Conservation (phyloP, 495 filamentous ascomycete species). For the Jackrogersella multiformis region DNA sequence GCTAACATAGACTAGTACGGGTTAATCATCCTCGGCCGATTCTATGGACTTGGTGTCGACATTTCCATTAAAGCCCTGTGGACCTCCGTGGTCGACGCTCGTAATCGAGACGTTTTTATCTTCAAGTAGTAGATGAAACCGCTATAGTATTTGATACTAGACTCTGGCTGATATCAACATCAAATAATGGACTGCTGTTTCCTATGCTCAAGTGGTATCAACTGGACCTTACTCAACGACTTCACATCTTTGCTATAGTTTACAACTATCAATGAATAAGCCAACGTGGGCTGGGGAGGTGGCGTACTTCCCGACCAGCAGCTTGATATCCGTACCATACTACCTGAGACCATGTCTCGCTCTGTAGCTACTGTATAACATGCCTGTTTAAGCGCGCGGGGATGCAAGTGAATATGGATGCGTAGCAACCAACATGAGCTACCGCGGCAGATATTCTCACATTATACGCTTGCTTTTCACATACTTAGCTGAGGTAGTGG, state of each 20-base stretch:
- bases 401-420: conserved; percentile 20
- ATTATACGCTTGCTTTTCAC: conserved; percentile 14
- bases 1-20: background rate
- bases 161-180: background rate
- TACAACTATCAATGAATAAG: conserved; percentile 5
- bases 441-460: conserved; percentile 25
- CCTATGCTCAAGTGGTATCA: conserved; percentile 1
- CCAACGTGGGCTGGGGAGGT: conserved; percentile 10
- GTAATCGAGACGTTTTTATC: background rate
- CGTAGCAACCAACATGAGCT: conserved; percentile 17
- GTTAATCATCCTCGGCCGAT: conserved; percentile 1
- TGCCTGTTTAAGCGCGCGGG: conserved; percentile 28
- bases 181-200: background rate
- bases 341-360: background rate
- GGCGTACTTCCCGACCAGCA: background rate
- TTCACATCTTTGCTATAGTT: background rate
- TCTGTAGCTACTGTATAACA: background rate
- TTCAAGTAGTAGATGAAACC: background rate
- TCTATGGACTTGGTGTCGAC: background rate
- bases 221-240: conserved; percentile 5
- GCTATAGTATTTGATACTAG: conserved; percentile 2
- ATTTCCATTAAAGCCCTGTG: too few relatives aligned
- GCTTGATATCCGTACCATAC: background rate
- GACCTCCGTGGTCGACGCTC: too few relatives aligned
- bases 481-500: conserved; percentile 2